Evolutionary conservation across 2,329 filamentous ascomycete genomes (phyloP).

Genomic region (Dothiorella sarmentorum): DNA sequence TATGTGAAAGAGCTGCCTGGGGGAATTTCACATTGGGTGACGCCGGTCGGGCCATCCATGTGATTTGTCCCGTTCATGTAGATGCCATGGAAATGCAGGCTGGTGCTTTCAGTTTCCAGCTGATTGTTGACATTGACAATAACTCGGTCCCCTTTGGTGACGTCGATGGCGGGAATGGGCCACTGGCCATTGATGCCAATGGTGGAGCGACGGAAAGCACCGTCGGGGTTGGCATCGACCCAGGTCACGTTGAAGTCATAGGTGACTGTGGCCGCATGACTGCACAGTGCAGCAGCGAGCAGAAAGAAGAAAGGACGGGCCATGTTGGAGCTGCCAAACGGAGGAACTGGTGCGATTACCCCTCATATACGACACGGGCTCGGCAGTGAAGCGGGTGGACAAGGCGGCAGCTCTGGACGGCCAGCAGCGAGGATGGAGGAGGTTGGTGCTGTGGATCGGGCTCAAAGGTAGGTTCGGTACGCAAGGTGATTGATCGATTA

Average conservation of each 20-base stretch:
- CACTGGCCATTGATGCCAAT: constrained; percentile 73
- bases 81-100: constrained; percentile 74
- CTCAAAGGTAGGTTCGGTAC: not conserved
- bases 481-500: constrained; percentile 12
- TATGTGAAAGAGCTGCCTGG: constrained; percentile 64
- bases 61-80: constrained; percentile 71
- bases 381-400: not conserved
- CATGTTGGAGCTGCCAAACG: not conserved
- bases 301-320: not conserved
- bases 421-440: not conserved
- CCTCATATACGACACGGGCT: constrained; percentile 12
- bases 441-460: not conserved
- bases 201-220: constrained; percentile 46
- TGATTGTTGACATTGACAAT: constrained; percentile 67
- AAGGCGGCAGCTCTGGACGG: too few species aligned
- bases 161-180: constrained; percentile 69
- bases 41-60: constrained; percentile 69
- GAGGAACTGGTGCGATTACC: not conserved
- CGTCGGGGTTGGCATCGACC: constrained; percentile 55
- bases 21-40: constrained; percentile 57
- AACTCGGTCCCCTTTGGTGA: constrained; percentile 69
- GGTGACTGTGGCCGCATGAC: constrained; percentile 37
- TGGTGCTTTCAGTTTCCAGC: constrained; percentile 61
- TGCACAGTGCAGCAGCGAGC: constrained; percentile 7
- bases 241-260: constrained; percentile 55